These are phyloP conservation scores for Wolfiporia cocos DNA, from an alignment of 1,284 basidiomycete species.

Conservation along the genomic window DNA sequence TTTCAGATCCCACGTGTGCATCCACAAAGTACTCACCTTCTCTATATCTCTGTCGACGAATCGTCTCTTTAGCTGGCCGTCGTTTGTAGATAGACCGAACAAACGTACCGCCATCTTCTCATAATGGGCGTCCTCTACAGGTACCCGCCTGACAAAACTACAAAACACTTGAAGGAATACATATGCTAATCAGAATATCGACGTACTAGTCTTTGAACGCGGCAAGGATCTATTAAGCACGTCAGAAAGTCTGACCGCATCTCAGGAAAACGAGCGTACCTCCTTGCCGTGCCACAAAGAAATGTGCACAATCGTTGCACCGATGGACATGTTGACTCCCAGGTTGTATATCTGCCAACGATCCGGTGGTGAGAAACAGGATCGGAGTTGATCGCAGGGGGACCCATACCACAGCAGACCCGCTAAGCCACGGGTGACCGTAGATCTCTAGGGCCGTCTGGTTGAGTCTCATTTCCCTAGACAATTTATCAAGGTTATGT, in stretches of 20 bases:
- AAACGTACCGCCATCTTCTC: constrained; percentile 2
- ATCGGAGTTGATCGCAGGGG: background rate
- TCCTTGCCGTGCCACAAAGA: constrained; percentile 46
- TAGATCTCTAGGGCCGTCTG: constrained; percentile 6
- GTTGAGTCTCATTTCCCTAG: constrained; percentile 5
- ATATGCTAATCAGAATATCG: background rate
- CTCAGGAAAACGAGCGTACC: too few species aligned
- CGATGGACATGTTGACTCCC: constrained; percentile 16
- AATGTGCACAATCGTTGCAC: constrained; percentile 31
- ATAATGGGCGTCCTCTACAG: constrained; percentile 6
- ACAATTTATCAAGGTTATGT: too few species aligned
- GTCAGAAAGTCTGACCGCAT: too few species aligned
- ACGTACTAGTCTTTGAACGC: background rate
- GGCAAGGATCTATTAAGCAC: background rate
- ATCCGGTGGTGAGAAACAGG: background rate
- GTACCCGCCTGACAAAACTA: constrained; percentile 1
- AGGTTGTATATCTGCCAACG: constrained; percentile 15
- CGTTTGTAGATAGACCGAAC: too few species aligned
- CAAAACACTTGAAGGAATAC: background rate
- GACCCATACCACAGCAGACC: constrained; percentile 5
- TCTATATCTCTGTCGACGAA: background rate
- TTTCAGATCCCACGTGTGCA: constrained; percentile 23
- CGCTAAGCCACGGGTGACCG: constrained; percentile 8
- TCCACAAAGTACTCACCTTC: background rate
- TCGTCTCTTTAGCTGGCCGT: too few species aligned